A percentile compares a stretch with the other conserved stretches of the same genome.
Evolutionary conservation across 2,329 filamentous ascomycete species (phyloP).

Genomic region (Trichoderma harzianum): DNA sequence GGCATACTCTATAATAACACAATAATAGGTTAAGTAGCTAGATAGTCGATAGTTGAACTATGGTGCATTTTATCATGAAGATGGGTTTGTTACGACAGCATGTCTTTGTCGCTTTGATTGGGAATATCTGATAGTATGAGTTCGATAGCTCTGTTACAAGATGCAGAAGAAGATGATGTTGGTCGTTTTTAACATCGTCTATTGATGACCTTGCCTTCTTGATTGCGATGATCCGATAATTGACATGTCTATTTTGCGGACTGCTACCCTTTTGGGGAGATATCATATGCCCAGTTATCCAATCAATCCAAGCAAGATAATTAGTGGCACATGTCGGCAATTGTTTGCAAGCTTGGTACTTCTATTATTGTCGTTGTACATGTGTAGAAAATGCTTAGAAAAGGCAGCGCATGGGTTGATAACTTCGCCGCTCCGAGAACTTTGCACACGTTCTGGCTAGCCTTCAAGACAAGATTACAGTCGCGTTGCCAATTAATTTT

Average conservation of each 20-base stretch:
- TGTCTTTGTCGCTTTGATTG: not conserved
- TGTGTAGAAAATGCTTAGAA: not conserved
- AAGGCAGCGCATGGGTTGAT: not conserved
- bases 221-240: no score
- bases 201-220: not conserved
- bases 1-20: no score
- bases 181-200: not conserved
- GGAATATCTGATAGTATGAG: not conserved
- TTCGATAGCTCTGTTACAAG: not conserved
- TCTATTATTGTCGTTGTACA: no score
- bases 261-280: not conserved
- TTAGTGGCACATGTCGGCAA: not conserved
- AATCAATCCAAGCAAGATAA: not conserved
- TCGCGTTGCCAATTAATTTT: not conserved
- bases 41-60: no score
- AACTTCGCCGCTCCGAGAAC: fast-evolving
- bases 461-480: not conserved
- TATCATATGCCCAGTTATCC: not conserved
- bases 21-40: no score
- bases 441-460: not conserved
- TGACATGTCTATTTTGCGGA: not conserved
- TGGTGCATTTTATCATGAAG: no score
- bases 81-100: not conserved
- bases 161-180: not conserved
- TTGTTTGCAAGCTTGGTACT: no score